These are phyloP conservation scores for Vigna hirtella DNA, from an alignment of 306 rosid species.

Conservation along the genomic window DNA sequence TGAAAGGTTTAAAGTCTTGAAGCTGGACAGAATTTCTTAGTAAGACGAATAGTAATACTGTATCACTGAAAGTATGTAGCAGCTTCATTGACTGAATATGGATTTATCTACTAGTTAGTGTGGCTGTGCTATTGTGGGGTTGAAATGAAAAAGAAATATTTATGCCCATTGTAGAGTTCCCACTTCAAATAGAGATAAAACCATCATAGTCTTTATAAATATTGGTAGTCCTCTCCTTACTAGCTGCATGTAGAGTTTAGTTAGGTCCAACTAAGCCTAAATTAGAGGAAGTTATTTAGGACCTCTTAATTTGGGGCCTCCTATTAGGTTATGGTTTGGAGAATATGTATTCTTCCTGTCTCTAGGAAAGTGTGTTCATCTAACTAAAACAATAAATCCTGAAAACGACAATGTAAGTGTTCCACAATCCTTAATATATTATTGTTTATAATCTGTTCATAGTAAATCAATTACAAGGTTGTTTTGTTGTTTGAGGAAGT, in stretches of 20 bases:
- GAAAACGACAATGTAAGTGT: not conserved
- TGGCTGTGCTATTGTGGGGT: slow-evolving; percentile 1
- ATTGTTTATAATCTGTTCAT: slow-evolving; percentile 34
- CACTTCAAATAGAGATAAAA: too few relatives aligned
- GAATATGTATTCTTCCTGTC: slow-evolving; percentile 7
- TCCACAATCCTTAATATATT: slow-evolving; percentile 5
- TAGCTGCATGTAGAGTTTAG: too few relatives aligned
- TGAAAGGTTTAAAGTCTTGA: too few relatives aligned
- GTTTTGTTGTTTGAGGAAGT: slow-evolving; percentile 21
- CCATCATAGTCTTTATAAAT: too few relatives aligned
- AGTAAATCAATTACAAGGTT: slow-evolving; percentile 7
- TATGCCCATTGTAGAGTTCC: too few relatives aligned
- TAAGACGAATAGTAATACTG: not conserved
- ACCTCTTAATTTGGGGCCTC: not conserved
- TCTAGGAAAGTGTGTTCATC: not conserved
- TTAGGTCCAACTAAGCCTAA: too few relatives aligned
- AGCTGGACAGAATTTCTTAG: not conserved
- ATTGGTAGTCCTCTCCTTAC: too few relatives aligned
- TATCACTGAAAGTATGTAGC: not conserved
- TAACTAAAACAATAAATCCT: not conserved
- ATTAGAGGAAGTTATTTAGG: not conserved
- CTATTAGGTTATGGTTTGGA: slow-evolving; percentile 1
- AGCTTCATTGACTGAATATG: not conserved
- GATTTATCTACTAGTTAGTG: not conserved
- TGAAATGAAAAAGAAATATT: not conserved